Base-by-base conservation (phyloP, 768 basidiomycete species). In the Boletus barrowsii region DNA sequence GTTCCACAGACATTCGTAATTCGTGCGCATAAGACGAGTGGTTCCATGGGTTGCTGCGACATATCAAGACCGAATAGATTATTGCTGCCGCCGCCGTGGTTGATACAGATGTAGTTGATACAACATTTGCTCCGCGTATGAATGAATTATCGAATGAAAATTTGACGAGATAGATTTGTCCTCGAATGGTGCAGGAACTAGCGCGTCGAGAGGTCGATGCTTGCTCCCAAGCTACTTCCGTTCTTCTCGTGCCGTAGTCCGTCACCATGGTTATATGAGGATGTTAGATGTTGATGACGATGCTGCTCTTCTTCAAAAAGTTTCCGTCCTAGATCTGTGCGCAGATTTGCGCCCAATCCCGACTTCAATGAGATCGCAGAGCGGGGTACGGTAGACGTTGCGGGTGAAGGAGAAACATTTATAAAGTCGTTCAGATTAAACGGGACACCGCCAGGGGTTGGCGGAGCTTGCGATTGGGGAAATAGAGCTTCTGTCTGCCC, bases 361-460 rank as follows among this genome's bases (percentile, higher is more conserved):
- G 68, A 63, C 60, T 62, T 62, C 62, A 64, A 62, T 60, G 49
- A 66, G 24, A 72, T 63, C n/a, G 71, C 57, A 44, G 68, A 65
- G 32, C 62, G 73, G 10, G 63, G 63, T 43, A 69, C 62, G 2
- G 66, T 53, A 14, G 69, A 72, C 15, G 76, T 68, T 13, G 77
- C 73, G 6, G 84, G 83, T 4, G 84, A 83, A 14, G 86, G 86
- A 24, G 87, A 88, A 36, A 84, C 83, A 60, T 89, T 83, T 64
- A 88, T 82, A 65, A 83, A 90, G 53, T 89, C 87, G 58, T 79
- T 79, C 54, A 87, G 74, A 66, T 87, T 85, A 70, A 89, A 87
- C 69, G 61, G 70, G 60, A 58, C 69, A 37, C 59, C 62, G 36
- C 57, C 70, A 26, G 74, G 73, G 3, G 73, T 73, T 8, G 74